Evolutionary conservation across 2,329 filamentous ascomycete species (phyloP), one percentile per base, ranked within the genome.

Genomic region (Ascochyta rabiei): DNA sequence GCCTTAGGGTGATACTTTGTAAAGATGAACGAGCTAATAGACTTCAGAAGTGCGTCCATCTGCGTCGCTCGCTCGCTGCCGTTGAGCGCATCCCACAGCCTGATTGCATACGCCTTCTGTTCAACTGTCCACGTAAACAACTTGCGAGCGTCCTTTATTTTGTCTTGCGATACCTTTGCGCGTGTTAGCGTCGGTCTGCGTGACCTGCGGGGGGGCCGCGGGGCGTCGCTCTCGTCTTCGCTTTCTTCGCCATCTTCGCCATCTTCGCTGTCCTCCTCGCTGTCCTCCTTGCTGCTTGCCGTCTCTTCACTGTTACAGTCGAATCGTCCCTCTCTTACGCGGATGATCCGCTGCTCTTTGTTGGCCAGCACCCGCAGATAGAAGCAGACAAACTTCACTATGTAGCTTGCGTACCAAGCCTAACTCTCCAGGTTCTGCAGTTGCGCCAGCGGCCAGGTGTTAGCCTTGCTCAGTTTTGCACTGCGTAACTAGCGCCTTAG

Each of bases 71-170:
- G 12, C 2, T 33, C 6, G 12, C 6, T 6, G 30, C 30, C 6
- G 6, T n/a, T 12, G 2, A 33, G 30, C 30, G 12, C 30, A 6
- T 33, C 13, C 30, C 6, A 33, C 13, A 33, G 30, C 13, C 30
- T 33, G 6, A 33, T 23, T 12, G 10, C 10, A 38, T 16, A 38
- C 18, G 4, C 8, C 50, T 57, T 57, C 51, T 61, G 30, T 16
- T 53, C 26, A 39, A 40, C 51, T 37, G 52, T 46, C 51, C 31
- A 57, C 3, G 2, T 45, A 30, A 61, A 61, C 6, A 60, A 51
- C 49, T 62, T 23, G 37, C 51, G 45, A 33, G 52, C 23, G 26
- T 59, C 42, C 28, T 60, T 55, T 30, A 57, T 54, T 28, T 23
- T 38, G 16, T 53, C 19, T 42, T 41, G 39, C 34, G 24, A n/a